phyloP scores from a whole-genome alignment of 2,329 filamentous ascomycete species.

The Pseudogymnoascus sp. region DNA sequence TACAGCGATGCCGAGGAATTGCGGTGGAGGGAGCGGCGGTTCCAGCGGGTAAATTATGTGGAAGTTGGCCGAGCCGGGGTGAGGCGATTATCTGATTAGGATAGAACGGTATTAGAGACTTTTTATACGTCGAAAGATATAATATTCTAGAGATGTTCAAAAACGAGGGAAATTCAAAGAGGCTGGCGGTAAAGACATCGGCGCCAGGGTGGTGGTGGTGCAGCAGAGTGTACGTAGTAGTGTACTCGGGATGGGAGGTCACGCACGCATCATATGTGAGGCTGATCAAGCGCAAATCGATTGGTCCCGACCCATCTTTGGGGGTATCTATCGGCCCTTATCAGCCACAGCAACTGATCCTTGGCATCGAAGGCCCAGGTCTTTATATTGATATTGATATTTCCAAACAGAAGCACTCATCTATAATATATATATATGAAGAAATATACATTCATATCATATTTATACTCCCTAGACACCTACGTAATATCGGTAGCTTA shows the following conservation, averaged over 20 bases:
- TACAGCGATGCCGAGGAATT: conserved; percentile 2
- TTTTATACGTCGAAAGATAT: conserved; percentile 1
- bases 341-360: neutral
- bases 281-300: conserved; percentile 11
- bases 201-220: neutral
- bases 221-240: neutral
- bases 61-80: neutral
- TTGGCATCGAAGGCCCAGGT: conserved; percentile 2
- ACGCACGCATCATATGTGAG: conserved; percentile 12
- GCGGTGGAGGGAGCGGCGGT: conserved; percentile 8
- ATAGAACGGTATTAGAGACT: conserved; percentile 2
- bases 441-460: neutral
- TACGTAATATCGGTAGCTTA: neutral
- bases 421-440: neutral
- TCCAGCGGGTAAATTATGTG: conserved; percentile 3
- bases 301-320: conserved; percentile 10
- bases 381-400: neutral
- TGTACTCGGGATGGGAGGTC: conserved; percentile 9
- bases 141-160: conserved; percentile 4
- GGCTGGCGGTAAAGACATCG: neutral
- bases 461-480: neutral
- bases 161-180: neutral
- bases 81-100: conserved; percentile 1
- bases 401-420: neutral
- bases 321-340: conserved; percentile 10